phyloP scores from a whole-genome alignment of 208 protist genomes.

The Entamoeba dispar region DNA sequence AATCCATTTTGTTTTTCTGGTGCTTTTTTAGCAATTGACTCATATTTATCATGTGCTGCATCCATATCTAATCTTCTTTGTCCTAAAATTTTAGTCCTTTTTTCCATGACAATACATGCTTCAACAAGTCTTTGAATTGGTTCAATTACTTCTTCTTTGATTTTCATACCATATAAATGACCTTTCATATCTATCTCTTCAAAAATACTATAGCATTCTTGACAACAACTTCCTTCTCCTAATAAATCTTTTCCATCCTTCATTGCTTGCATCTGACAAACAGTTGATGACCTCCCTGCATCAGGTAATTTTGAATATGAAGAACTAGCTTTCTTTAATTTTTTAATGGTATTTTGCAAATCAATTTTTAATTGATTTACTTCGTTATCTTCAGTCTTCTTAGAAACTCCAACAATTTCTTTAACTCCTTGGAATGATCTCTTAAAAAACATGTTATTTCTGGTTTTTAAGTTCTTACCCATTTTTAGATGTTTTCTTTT shows the following conservation, averaged over 20 bases:
- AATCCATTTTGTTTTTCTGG: neutral
- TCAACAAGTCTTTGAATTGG: neutral
- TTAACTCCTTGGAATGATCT: neutral
- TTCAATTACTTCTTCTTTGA: neutral
- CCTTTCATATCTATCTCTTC: neutral
- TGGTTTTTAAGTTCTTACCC: neutral
- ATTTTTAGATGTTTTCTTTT: neutral
- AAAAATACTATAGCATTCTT: neutral
- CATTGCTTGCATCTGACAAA: neutral
- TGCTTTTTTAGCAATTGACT: neutral
- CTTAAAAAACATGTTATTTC: neutral
- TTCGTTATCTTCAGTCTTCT: neutral
- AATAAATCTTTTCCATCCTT: neutral
- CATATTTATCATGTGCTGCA: neutral
- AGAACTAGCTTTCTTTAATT: neutral
- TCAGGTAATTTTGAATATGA: neutral
- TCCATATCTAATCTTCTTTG: neutral
- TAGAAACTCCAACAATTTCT: neutral
- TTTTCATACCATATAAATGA: neutral
- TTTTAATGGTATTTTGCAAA: neutral
- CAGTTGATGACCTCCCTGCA: neutral
- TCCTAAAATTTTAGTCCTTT: neutral
- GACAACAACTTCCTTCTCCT: neutral
- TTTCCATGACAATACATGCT: neutral
- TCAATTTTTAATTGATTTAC: neutral